A percentile compares a stretch with the other conserved stretches of the same genome.
These are phyloP conservation scores for Saccharomycopsis hybrid DNA, from an alignment of 1,139 yeast genomes.

Conservation along the genomic window DNA sequence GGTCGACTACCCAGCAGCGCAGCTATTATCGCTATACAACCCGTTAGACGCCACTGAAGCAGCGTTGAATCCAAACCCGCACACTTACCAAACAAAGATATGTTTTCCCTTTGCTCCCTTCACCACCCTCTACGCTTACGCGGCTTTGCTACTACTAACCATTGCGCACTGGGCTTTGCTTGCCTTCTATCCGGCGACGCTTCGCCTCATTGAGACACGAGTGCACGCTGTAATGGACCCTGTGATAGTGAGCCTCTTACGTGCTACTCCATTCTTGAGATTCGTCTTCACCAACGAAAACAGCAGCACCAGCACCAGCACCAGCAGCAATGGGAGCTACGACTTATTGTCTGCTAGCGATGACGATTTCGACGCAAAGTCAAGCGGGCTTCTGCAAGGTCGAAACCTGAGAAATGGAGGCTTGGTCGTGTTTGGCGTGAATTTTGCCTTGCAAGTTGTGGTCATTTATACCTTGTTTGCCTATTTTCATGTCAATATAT, in stretches of 20 bases:
- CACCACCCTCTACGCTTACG: constrained; percentile 14
- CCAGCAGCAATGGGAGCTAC: too few relatives aligned
- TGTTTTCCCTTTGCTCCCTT: constrained; percentile 19
- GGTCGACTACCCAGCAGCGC: constrained; percentile 75
- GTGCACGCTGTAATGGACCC: neutral
- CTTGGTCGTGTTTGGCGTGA: neutral
- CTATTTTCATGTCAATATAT: constrained; percentile 1
- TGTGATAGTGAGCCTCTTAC: too few relatives aligned
- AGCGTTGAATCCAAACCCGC: neutral
- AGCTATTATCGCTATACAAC: constrained; percentile 64
- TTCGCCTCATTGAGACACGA: neutral
- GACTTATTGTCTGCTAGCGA: too few relatives aligned
- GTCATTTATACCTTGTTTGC: constrained; percentile 2
- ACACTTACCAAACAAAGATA: constrained; percentile 14
- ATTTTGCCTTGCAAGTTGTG: constrained; percentile 3
- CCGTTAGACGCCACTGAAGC: constrained; percentile 21
- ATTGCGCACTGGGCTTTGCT: constrained; percentile 10
- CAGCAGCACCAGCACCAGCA: too few relatives aligned
- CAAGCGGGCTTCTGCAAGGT: too few relatives aligned
- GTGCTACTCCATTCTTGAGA: too few relatives aligned
- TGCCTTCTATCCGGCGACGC: neutral
- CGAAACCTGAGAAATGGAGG: neutral
- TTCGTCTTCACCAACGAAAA: too few relatives aligned
- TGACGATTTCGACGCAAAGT: too few relatives aligned
- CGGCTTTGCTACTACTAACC: constrained; percentile 7